Percentiles rank a stretch among this genome's conserved stretches.
phyloP scores from a whole-genome alignment of 2,329 filamentous ascomycete species.

The Diaporthe caulivora region DNA sequence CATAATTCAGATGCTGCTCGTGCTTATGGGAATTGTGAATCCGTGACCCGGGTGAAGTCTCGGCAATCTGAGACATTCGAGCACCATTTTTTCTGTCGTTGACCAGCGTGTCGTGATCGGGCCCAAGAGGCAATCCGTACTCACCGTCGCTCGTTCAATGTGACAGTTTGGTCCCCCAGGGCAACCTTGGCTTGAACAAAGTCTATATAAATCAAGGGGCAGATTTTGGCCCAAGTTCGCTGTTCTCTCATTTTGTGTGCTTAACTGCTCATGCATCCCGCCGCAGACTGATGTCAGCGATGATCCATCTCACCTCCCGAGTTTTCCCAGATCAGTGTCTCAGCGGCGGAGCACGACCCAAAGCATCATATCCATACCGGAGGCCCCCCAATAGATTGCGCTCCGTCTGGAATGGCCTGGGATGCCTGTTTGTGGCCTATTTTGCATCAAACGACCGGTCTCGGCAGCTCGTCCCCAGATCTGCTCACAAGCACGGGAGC shows the following conservation, averaged over 20 bases:
- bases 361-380: background rate
- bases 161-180: background rate
- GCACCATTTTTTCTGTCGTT: background rate
- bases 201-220: background rate
- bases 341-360: background rate
- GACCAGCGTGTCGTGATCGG: background rate
- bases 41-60: conserved; percentile 31
- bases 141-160: background rate
- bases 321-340: conserved; percentile 21
- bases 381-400: conserved; percentile 4
- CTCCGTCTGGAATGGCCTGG: background rate
- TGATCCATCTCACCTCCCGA: background rate
- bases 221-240: too few relatives aligned
- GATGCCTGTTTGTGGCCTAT: conserved; percentile 3
- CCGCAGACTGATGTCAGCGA: background rate
- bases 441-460: conserved; percentile 4
- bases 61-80: conserved; percentile 39
- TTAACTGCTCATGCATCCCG: background rate
- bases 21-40: conserved; percentile 26
- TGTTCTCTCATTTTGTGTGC: background rate
- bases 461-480: background rate
- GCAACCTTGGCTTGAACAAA: background rate
- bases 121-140: background rate
- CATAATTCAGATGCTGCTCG: background rate
- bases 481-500: background rate